Percentiles rank a stretch among this genome's conserved stretches.
Conservation (phyloP, 2,329 filamentous ascomycete genomes). For the Aureobasidium leucospermi region DNA sequence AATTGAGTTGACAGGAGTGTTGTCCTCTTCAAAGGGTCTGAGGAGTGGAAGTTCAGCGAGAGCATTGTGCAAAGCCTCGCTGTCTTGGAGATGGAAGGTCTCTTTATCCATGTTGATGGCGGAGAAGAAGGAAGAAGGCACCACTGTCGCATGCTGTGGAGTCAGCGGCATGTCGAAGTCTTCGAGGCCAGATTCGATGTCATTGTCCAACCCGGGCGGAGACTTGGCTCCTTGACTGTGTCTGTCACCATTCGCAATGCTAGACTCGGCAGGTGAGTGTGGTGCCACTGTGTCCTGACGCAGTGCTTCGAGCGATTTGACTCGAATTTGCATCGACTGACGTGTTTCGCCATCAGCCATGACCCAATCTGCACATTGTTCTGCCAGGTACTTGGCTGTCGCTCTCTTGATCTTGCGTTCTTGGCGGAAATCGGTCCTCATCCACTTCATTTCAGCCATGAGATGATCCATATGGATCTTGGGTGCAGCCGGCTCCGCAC, state of each 20-base stretch:
- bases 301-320: conserved; percentile 30
- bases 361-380: conserved; percentile 78
- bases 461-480: conserved; percentile 79
- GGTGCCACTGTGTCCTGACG: conserved; percentile 19
- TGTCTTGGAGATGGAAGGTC: conserved; percentile 13
- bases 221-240: conserved; percentile 6
- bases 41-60: conserved; percentile 77
- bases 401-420: conserved; percentile 90
- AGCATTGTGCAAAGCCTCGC: conserved; percentile 42
- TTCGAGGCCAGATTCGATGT: conserved; percentile 7
- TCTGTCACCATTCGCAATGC: conserved; percentile 9
- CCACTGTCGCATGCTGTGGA: conserved; percentile 14
- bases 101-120: conserved; percentile 15
- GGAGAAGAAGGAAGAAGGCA: conserved; percentile 14
- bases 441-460: conserved; percentile 91
- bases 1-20: conserved; percentile 35
- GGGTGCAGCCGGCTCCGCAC: conserved; percentile 69
- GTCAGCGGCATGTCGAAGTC: conserved; percentile 14
- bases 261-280: conserved; percentile 17
- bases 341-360: conserved; percentile 57
- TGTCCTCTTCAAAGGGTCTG: conserved; percentile 51
- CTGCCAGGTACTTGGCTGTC: conserved; percentile 69
- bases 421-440: conserved; percentile 91
- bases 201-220: conserved; percentile 13
- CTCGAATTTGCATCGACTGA: conserved; percentile 60